Percentiles rank a stretch among this genome's conserved stretches.
phyloP scores from a whole-genome alignment of 306 rosid species.

The Arachis hypogaea region DNA sequence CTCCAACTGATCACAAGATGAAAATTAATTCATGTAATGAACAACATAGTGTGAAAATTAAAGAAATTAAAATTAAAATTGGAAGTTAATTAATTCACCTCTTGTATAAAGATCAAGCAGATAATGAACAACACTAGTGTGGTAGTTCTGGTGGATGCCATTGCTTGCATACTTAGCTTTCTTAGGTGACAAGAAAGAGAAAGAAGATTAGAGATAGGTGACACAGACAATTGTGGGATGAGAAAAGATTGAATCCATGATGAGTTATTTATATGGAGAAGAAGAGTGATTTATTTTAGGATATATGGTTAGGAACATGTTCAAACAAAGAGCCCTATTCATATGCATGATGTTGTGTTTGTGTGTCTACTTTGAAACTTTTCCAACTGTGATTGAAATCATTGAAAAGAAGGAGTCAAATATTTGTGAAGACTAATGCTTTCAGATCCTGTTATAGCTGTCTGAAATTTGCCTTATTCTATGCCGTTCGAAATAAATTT shows the following conservation, averaged over 20 bases:
- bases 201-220: neutral
- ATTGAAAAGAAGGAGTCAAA: neutral
- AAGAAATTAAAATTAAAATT: too few species aligned
- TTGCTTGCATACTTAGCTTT: slow-evolving; percentile 12
- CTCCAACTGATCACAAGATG: slow-evolving; percentile 27
- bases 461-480: too few species aligned
- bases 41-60: too few species aligned
- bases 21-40: too few species aligned
- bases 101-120: slow-evolving; percentile 39
- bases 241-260: slow-evolving; percentile 6
- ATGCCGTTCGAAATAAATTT: too few species aligned
- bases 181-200: slow-evolving; percentile 14
- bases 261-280: neutral
- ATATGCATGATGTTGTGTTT: neutral
- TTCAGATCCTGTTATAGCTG: too few species aligned
- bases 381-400: slow-evolving; percentile 15
- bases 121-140: slow-evolving; percentile 36
- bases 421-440: too few species aligned
- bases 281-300: neutral
- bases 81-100: slow-evolving; percentile 25
- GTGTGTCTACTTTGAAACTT: slow-evolving; percentile 9
- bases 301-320: neutral
- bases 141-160: slow-evolving; percentile 34
- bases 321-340: neutral
- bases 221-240: slow-evolving; percentile 12